phyloP scores from a whole-genome alignment of 2,329 filamentous ascomycete species.

The Didymella pinodella region DNA sequence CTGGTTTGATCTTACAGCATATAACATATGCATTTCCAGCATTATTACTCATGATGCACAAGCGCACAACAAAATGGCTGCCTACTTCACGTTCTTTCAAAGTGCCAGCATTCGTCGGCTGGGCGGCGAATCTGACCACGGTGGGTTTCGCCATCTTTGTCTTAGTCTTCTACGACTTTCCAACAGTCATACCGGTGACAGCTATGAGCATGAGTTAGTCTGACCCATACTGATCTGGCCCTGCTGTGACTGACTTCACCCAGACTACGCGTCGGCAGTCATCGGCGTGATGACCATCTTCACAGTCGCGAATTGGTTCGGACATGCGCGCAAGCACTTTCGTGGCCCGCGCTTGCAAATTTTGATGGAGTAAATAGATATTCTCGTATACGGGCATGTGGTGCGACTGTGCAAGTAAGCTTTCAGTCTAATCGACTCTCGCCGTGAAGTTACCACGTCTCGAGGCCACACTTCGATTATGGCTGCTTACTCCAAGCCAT shows the following conservation, averaged over 20 bases:
- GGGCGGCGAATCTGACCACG: slow-evolving; percentile 36
- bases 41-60: slow-evolving; percentile 36
- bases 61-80: slow-evolving; percentile 32
- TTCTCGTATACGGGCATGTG: not conserved
- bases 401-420: not conserved
- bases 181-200: slow-evolving; percentile 35
- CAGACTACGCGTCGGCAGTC: slow-evolving; percentile 27
- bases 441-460: not conserved
- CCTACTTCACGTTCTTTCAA: slow-evolving; percentile 28
- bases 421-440: not conserved
- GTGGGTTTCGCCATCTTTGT: slow-evolving; percentile 34
- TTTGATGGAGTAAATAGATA: not conserved
- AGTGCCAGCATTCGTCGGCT: slow-evolving; percentile 34
- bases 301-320: slow-evolving; percentile 24
- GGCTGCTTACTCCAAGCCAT: slow-evolving; percentile 13
- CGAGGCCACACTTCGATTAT: not conserved
- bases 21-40: slow-evolving; percentile 42
- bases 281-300: slow-evolving; percentile 28
- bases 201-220: slow-evolving; percentile 43
- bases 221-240: not conserved
- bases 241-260: not conserved
- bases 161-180: slow-evolving; percentile 45
- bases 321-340: slow-evolving; percentile 26
- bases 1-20: slow-evolving; percentile 35
- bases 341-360: slow-evolving; percentile 23